Conservation (phyloP, 2,329 filamentous ascomycete genomes). For the Pyrenochaeta sp. region DNA sequence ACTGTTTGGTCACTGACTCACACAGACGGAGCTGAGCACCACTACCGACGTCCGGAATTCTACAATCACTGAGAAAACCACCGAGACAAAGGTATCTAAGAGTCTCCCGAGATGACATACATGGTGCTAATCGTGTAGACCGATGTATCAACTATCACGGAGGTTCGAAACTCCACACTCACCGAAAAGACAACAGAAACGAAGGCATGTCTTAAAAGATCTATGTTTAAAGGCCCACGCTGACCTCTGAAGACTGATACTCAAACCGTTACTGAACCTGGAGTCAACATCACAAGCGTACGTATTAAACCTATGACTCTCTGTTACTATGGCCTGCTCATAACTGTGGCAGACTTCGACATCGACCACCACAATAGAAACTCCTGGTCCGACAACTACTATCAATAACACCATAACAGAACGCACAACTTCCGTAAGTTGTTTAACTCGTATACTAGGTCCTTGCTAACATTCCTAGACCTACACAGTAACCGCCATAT, state of each 20-base stretch:
- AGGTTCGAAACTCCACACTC: constrained; percentile 6
- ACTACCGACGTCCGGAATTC: constrained; percentile 8
- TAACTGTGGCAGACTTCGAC: neutral
- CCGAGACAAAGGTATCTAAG: constrained; percentile 3
- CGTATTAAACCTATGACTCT: neutral
- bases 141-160: constrained; percentile 3
- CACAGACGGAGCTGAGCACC: neutral
- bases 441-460: no score
- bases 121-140: neutral
- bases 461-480: constrained; percentile 12
- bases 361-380: neutral
- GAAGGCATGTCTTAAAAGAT: constrained; percentile 5
- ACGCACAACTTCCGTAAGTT: constrained; percentile 12
- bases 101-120: neutral
- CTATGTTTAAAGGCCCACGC: neutral
- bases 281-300: constrained; percentile 7
- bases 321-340: neutral
- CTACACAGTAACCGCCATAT: constrained; percentile 24
- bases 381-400: constrained; percentile 5
- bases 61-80: constrained; percentile 8
- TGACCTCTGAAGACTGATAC: neutral
- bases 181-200: constrained; percentile 9
- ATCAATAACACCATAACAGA: constrained; percentile 22
- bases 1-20: neutral
- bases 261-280: neutral